Base-by-base conservation (phyloP, 2,329 filamentous ascomycete genomes). In the Botrytis elliptica region DNA sequence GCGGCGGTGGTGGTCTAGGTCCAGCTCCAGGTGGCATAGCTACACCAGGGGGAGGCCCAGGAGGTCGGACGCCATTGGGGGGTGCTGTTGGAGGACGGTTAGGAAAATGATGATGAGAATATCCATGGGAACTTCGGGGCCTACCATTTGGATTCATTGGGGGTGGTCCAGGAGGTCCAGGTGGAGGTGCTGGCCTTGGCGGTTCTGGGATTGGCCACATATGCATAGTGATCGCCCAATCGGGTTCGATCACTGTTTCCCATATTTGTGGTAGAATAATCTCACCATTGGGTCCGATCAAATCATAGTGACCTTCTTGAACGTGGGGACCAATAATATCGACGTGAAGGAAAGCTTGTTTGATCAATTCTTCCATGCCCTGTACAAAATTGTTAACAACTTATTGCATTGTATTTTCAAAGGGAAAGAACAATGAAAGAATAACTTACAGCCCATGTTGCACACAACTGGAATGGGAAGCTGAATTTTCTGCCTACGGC, bases 401-500 rank as follows among this genome's bases (percentile, higher is more conserved):
- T 36, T 57, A 18, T 36, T 59, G 66, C 22, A 68, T 25, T 57
- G 65, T 22, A 67, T 22, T 74, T 74, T 72, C 73, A 38, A 42
- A 57, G 18, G 18, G 20, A 14, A n/a, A 57, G 42, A 10, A 14
- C 1, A 42, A 36, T 36, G 29, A 66, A 42, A 67, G 12, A 59
- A 25, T 29, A 42, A 87, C 89, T 81, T 89, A 95, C 93, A 85
- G 86, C 85, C 94, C 94, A 97, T 4, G 91, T 96, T 79, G 90
- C 89, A 82, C 94, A 97, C 44, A 97, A 82, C 76, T 95, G 89
- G 83, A 91, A 97, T 1, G 95, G 95, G 80, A 98, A 97, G 83
- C 90, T 96, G 82, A 97, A 98, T 82, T 97, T 97, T 77, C 95
- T 88, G 46, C 93, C 93, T 25, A 98, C 90, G 0, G 94, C 94